These are phyloP conservation scores for Neurospora pannonica DNA, from an alignment of 495 filamentous ascomycete genomes.

Conservation along the genomic window DNA sequence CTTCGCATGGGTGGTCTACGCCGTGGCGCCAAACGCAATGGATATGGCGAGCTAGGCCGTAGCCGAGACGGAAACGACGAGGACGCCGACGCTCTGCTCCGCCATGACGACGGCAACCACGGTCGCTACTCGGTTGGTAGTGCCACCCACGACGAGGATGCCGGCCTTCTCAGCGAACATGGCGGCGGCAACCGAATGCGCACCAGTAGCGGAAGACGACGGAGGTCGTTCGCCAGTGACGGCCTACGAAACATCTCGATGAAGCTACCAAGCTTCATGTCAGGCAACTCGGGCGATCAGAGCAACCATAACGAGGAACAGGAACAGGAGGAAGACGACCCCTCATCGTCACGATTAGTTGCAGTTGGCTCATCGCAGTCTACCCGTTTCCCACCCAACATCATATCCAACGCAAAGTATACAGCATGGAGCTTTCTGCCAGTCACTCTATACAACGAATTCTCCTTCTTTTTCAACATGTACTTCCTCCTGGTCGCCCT, in stretches of 20 bases:
- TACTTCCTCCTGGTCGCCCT: constrained; percentile 95
- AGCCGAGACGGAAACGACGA: constrained; percentile 44
- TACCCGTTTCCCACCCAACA: constrained; percentile 66
- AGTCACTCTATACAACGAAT: constrained; percentile 92
- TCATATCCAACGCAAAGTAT: constrained; percentile 95
- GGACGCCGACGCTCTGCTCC: constrained; percentile 47
- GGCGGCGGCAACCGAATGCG: constrained; percentile 10
- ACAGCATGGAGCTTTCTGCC: constrained; percentile 94
- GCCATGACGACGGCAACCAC: constrained; percentile 41
- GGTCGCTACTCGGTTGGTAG: constrained; percentile 44
- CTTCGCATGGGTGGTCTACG: constrained; percentile 53
- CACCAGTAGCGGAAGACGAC: constrained; percentile 14
- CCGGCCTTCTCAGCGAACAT: constrained; percentile 47
- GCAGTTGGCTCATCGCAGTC: constrained; percentile 41
- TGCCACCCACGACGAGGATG: constrained; percentile 50
- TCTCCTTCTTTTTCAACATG: constrained; percentile 99
- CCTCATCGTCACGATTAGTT: constrained; percentile 41
- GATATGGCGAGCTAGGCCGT: constrained; percentile 51
- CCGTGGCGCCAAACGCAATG: constrained; percentile 39
- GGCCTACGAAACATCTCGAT: constrained; percentile 28
- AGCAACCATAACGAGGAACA: constrained; percentile 25
- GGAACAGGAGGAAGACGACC: constrained; percentile 42
- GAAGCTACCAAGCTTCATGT: constrained; percentile 46
- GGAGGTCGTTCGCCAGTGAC: constrained; percentile 27
- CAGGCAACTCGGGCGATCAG: constrained; percentile 18